Conservation (phyloP, 2,329 filamentous ascomycete genomes). For the Onygenales sp. region DNA sequence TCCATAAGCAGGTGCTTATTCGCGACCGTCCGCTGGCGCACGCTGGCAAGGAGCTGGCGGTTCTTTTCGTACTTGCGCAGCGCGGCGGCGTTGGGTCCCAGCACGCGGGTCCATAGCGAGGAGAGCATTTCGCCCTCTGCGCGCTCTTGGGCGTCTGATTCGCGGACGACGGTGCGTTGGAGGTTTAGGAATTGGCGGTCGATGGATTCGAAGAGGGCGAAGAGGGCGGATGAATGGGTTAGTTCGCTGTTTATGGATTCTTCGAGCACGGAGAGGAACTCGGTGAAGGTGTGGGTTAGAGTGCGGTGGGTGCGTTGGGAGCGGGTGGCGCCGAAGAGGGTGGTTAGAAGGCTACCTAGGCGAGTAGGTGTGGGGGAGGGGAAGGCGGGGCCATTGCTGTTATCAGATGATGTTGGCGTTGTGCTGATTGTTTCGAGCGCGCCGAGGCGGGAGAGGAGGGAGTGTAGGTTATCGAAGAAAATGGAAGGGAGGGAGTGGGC, state of each 20-base stretch:
- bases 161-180: slow-evolving; percentile 73
- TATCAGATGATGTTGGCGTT: slow-evolving; percentile 10
- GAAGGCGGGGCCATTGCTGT: slow-evolving; percentile 3
- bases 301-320: slow-evolving; percentile 72
- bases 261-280: slow-evolving; percentile 79
- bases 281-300: slow-evolving; percentile 76
- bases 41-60: slow-evolving; percentile 64
- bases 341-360: slow-evolving; percentile 59
- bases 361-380: slow-evolving; percentile 44
- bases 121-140: slow-evolving; percentile 72
- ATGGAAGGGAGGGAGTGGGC: slow-evolving; percentile 54
- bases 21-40: slow-evolving; percentile 71
- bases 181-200: slow-evolving; percentile 86
- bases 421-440: slow-evolving; percentile 29
- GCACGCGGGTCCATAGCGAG: slow-evolving; percentile 74
- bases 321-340: slow-evolving; percentile 68
- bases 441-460: slow-evolving; percentile 53
- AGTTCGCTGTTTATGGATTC: slow-evolving; percentile 81
- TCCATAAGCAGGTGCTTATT: slow-evolving; percentile 82
- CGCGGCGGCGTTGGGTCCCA: slow-evolving; percentile 64
- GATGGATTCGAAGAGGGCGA: slow-evolving; percentile 83
- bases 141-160: slow-evolving; percentile 71
- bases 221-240: slow-evolving; percentile 67
- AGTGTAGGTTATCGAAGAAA: slow-evolving; percentile 79
- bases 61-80: slow-evolving; percentile 92